Evolutionary conservation across 1,139 yeast genomes (phyloP), one percentile per base, ranked within the genome.

Genomic region (Candida sanyaensis): DNA sequence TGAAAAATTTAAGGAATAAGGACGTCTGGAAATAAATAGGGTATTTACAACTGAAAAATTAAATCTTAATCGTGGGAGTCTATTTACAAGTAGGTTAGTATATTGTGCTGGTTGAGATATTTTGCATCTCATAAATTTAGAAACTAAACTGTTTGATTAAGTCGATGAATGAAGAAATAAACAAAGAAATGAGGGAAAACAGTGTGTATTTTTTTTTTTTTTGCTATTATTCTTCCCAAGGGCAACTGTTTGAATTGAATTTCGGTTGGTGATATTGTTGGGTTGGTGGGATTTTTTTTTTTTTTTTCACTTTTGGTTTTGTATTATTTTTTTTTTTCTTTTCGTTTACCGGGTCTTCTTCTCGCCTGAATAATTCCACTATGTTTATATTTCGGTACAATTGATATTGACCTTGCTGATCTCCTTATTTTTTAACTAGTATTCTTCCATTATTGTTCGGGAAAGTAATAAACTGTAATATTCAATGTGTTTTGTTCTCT

Each of bases 21-120:
- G 39, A 31, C 34, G 44, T 24, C 26, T 17, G 9, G 34, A 26
- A 17, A 36, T 41, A 34, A 34, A 31, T 44, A 33, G 12, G 26
- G 33, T 30, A 32, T 44, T 33, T 44, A 40, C 40, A 41, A 44
- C 17, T 17, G 36, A 33, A 30, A 17, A 44, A 32, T 37, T 28
- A 36, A 30, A n/a, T 6, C 34, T 11, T 42, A 27, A 28, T 37
- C 39, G 29, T 36, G 39, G 40, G 28, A 32, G 27, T 45, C 48
- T 45, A 45, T 45, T 30, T 45, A 45, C 48, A 45, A 45, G 37
- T 27, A 23, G 17, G 45, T 45, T 41, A 42, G 45, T 45, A 45
- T 11, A 26, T 7, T 12, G 33, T n/a, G 36, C 12, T 29, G 23
- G 24, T 11, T 21, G 27, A 37, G 47, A 37, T 43, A 43, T 4